phyloP scores from a whole-genome alignment of 768 basidiomycete species.

The Leccinum disarticulatum region DNA sequence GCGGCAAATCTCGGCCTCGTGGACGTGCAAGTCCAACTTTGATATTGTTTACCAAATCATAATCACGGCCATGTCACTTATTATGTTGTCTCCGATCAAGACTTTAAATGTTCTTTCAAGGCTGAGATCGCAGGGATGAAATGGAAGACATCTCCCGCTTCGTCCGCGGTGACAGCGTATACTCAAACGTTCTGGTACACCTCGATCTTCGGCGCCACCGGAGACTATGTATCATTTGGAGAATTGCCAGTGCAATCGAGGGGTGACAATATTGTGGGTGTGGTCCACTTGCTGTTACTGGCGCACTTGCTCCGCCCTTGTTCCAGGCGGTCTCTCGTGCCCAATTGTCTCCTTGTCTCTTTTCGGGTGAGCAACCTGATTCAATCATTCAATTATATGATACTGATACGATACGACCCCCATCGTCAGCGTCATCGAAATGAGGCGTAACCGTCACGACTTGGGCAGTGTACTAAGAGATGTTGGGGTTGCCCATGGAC shows the following conservation, averaged over 20 bases:
- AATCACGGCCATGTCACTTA: not conserved
- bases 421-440: not conserved
- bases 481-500: not conserved
- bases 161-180: slow-evolving; percentile 15
- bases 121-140: slow-evolving; percentile 11
- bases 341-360: slow-evolving; percentile 3
- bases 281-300: no score
- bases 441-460: not conserved
- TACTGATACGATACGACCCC: not conserved
- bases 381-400: not conserved
- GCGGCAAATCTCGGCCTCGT: slow-evolving; percentile 1
- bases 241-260: not conserved
- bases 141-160: slow-evolving; percentile 20
- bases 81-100: slow-evolving; percentile 1
- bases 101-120: slow-evolving; percentile 10
- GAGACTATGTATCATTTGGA: slow-evolving; percentile 1
- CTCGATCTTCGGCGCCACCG: slow-evolving; percentile 5
- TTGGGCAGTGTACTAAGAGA: not conserved
- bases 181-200: not conserved
- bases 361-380: not conserved
- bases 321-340: slow-evolving; percentile 3
- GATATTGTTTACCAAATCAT: slow-evolving; percentile 21
- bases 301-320: slow-evolving; percentile 9
- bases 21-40: slow-evolving; percentile 12
- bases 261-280: not conserved